phyloP scores from a whole-genome alignment of 768 basidiomycete genomes.

The Chalciporus piperatus region DNA sequence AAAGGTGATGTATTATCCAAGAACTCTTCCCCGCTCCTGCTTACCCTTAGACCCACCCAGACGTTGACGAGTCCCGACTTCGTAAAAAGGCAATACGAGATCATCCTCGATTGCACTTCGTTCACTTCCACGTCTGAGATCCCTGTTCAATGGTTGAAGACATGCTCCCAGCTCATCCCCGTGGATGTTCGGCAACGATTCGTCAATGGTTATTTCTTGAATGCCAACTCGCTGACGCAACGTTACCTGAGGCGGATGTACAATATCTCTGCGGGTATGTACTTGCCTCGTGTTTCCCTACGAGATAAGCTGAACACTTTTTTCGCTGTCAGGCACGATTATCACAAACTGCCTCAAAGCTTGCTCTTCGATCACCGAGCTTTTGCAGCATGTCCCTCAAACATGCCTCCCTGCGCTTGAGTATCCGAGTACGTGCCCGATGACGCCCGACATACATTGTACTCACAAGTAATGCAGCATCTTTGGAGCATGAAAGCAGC shows the following conservation, averaged over 20 bases:
- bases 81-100: conserved; percentile 53
- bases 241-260: conserved; percentile 75
- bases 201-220: conserved; percentile 60
- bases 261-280: conserved; percentile 58
- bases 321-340: conserved; percentile 41
- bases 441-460: background rate
- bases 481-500: conserved; percentile 57
- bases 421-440: conserved; percentile 49
- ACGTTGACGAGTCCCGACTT: conserved; percentile 49
- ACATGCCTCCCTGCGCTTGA: conserved; percentile 45
- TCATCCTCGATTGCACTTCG: conserved; percentile 80
- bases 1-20: conserved; percentile 42
- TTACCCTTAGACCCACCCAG: conserved; percentile 32
- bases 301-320: background rate
- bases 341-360: conserved; percentile 53
- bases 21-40: background rate
- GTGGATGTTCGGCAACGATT: conserved; percentile 65
- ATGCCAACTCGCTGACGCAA: conserved; percentile 67
- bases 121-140: conserved; percentile 75
- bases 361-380: conserved; percentile 61
- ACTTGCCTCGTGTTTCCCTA: background rate
- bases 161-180: conserved; percentile 72
- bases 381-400: conserved; percentile 54
- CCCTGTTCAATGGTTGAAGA: conserved; percentile 79
- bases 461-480: conserved; percentile 39